Evolutionary conservation across 352 stramenopile genomes (phyloP), one percentile per base, ranked within the genome.

Genomic region (Phytopythium cucurbitacearum): DNA sequence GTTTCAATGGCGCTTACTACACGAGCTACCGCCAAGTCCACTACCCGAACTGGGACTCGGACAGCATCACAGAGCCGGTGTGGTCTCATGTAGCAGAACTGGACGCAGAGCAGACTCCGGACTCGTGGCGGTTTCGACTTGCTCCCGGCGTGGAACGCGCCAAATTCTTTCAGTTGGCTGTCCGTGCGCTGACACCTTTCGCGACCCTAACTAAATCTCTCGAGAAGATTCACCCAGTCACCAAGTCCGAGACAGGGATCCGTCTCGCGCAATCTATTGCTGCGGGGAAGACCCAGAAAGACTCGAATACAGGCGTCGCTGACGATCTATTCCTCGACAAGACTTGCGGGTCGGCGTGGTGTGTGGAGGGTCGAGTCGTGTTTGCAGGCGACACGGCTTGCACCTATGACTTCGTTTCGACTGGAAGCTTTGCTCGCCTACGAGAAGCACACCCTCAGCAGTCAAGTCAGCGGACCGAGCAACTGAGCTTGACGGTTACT

Each of bases 1-100:
- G 67, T 8, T 89, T 91, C 28, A 65, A 88, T 38, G 82, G 64
- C 47, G 60, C 49, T 0, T 80, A 90, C 51, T 85, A 84, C 60
- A 66, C 67, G 11, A 56, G 64, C 0, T 88, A 87, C 41, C 75
- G 82, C 13, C 57, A 78, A 1, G 28, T 48, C 2, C 64, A 84
- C 38, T 90, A 71, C 35, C 69, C 57, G 1, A 28, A 64, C 0
- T 92, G 81, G 81, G 58, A 69, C 21, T 48, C 50, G 12, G 33
- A 13, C 3, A 53, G 9, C 36, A 35, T 37, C 21, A 54, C 44
- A 5, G 43, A 58, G 6, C 35, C 48, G 40, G 47, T 7, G 5
- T 64, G 51, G 38, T 58, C 51, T 32, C 60, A 70, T 45, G 65
- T 71, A 7, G 51, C 55, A 38, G 70, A 70, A 12, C 39, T 85